phyloP scores from a whole-genome alignment of 441 rosid species.

The Brassica hybrid region DNA sequence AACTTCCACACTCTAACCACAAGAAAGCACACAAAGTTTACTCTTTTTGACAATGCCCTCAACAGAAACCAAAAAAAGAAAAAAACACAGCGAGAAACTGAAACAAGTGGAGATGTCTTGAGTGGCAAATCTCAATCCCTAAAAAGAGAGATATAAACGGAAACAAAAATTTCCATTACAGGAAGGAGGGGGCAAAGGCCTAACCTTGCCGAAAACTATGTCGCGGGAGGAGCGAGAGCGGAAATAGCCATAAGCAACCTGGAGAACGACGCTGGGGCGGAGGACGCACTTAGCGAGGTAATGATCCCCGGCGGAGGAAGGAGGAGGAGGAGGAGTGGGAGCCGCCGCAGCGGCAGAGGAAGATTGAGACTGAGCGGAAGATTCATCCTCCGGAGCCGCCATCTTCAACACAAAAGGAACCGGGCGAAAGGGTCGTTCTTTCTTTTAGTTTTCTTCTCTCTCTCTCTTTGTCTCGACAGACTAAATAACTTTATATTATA shows the following conservation, averaged over 20 bases:
- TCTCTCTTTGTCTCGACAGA: not conserved
- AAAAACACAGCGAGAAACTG: not conserved
- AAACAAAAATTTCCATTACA: not conserved
- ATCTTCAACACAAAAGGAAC: conserved; percentile 37
- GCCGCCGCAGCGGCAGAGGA: conserved; percentile 60
- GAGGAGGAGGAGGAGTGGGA: conserved; percentile 39
- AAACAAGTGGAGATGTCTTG: conserved; percentile 17
- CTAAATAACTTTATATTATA: not conserved
- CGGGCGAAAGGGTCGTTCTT: conserved; percentile 26
- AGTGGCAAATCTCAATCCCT: conserved; percentile 30
- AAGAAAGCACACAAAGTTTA: conserved; percentile 17
- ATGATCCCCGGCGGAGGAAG: conserved; percentile 52
- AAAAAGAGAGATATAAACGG: conserved; percentile 10
- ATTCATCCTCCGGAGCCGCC: conserved; percentile 98
- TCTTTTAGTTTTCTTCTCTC: not conserved
- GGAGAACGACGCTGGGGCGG: conserved; percentile 82
- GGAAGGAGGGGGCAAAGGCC: conserved; percentile 11
- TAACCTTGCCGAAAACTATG: conserved; percentile 89
- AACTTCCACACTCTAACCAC: conserved; percentile 14
- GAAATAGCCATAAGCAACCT: conserved; percentile 79
- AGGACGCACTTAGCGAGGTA: conserved; percentile 93
- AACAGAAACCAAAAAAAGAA: not conserved
- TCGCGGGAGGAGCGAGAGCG: conserved; percentile 73
- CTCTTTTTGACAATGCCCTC: conserved; percentile 18
- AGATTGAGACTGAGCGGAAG: conserved; percentile 71